Percentiles rank a stretch among this genome's conserved stretches.
Conservation (phyloP, 768 basidiomycete species). For the Termitomyces sp. region DNA sequence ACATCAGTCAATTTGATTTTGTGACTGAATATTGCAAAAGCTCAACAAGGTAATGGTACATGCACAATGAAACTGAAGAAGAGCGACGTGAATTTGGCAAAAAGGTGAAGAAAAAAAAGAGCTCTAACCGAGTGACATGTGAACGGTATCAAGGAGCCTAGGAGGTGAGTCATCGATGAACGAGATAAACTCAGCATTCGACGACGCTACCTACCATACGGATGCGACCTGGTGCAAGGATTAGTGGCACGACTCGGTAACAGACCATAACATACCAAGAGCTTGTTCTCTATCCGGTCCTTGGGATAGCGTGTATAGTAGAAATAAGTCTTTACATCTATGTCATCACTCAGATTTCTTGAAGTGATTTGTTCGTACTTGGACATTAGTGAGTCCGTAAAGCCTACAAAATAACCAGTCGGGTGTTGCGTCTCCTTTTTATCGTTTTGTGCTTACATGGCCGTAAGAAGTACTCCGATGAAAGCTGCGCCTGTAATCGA, state of each 20-base stretch:
- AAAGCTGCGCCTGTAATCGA: slow-evolving; percentile 17
- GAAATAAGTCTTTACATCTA: slow-evolving; percentile 25
- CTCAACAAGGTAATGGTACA: slow-evolving; percentile 33
- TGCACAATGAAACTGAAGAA: slow-evolving; percentile 23
- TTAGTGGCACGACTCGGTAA: neutral
- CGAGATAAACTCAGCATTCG: neutral
- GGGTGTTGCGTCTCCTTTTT: neutral
- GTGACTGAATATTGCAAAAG: neutral
- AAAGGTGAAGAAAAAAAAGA: neutral
- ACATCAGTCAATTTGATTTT: neutral
- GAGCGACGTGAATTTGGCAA: neutral
- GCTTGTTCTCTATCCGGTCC: slow-evolving; percentile 21
- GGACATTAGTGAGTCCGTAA: slow-evolving; percentile 32
- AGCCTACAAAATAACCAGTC: slow-evolving; percentile 17
- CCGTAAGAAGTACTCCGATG: slow-evolving; percentile 28
- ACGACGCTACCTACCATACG: slow-evolving; percentile 20
- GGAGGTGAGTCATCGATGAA: neutral
- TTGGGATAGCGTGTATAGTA: slow-evolving; percentile 29
- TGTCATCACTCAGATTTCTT: neutral
- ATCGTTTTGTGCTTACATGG: slow-evolving; percentile 20
- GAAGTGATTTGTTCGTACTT: slow-evolving; percentile 13
- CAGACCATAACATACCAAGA: slow-evolving; percentile 16
- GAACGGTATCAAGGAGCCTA: slow-evolving; percentile 27
- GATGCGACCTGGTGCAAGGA: slow-evolving; percentile 18
- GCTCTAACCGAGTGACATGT: slow-evolving; percentile 24